These are phyloP conservation scores for Schizopora paradoxa DNA, from an alignment of 1,284 basidiomycete species.

Conservation along the genomic window DNA sequence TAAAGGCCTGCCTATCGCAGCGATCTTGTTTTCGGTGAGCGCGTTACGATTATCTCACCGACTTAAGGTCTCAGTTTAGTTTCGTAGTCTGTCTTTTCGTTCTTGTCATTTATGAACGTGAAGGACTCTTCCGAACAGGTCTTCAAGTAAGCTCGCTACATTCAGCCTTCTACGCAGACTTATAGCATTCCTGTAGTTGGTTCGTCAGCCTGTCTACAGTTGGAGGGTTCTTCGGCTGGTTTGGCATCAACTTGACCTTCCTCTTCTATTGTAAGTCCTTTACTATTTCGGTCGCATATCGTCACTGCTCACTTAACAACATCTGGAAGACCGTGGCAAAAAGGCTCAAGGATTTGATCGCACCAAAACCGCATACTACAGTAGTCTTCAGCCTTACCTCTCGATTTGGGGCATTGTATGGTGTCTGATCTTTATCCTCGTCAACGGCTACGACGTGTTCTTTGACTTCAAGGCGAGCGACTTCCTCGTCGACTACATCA, in stretches of 20 bases:
- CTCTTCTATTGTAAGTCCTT: conserved; percentile 63
- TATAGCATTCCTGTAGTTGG: conserved; percentile 44
- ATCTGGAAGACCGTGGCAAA: conserved; percentile 44
- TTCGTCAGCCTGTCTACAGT: conserved; percentile 54
- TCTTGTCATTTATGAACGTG: conserved; percentile 49
- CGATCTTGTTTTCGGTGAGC: conserved; percentile 28
- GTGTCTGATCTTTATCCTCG: conserved; percentile 37
- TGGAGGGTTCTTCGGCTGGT: conserved; percentile 64
- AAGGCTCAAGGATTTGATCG: conserved; percentile 54
- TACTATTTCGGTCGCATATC: no score
- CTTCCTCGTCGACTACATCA: conserved; percentile 55
- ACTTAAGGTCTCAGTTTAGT: no score
- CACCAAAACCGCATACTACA: conserved; percentile 47
- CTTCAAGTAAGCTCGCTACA: conserved; percentile 31
- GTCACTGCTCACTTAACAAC: no score
- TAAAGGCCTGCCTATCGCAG: conserved; percentile 62
- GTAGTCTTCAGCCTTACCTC: conserved; percentile 40
- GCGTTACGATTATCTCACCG: no score
- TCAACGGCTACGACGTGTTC: conserved; percentile 56
- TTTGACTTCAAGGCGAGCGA: conserved; percentile 53
- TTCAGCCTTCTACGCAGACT: conserved; percentile 14
- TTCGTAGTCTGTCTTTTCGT: conserved; percentile 41
- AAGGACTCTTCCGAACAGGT: conserved; percentile 28
- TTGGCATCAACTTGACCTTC: conserved; percentile 67
- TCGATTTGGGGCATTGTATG: conserved; percentile 36